Percentiles rank a stretch among this genome's conserved stretches.
Evolutionary conservation across 2,329 filamentous ascomycete genomes (phyloP).

Genomic region (Orbilia quercus): DNA sequence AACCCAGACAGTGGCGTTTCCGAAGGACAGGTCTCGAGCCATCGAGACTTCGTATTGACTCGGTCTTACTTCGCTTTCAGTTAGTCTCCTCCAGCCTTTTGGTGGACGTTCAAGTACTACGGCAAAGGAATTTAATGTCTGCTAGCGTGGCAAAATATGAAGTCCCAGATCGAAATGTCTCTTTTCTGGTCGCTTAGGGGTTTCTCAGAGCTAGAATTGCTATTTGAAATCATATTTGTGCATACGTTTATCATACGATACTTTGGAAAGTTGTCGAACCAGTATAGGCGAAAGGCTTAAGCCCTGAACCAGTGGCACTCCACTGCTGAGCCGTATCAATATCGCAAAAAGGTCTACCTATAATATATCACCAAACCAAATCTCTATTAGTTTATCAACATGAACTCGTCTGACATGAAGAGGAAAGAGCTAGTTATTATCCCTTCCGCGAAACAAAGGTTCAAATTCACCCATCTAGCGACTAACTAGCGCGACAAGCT

Average conservation of each 20-base stretch:
- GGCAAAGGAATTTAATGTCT: too few relatives aligned
- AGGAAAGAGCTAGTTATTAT: too few relatives aligned
- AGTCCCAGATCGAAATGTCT: slow-evolving; percentile 3
- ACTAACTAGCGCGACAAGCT: slow-evolving; percentile 23
- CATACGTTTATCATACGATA: slow-evolving; percentile 29
- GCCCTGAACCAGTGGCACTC: neutral
- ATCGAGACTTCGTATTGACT: slow-evolving; percentile 15
- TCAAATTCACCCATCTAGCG: slow-evolving; percentile 6
- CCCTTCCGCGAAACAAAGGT: slow-evolving; percentile 16
- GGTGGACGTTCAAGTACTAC: too few relatives aligned
- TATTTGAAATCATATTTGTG: neutral
- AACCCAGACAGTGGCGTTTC: slow-evolving; percentile 17
- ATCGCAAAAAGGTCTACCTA: neutral
- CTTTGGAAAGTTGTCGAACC: neutral
- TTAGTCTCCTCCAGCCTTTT: neutral
- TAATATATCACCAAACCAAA: neutral
- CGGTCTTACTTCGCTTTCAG: neutral
- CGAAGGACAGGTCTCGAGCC: neutral
- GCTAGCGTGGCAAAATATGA: slow-evolving; percentile 12
- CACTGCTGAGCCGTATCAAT: neutral
- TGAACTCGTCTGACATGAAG: slow-evolving; percentile 1
- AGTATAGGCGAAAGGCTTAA: neutral
- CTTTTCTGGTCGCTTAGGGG: neutral
- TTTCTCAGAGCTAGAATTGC: neutral
- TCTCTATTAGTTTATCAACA: neutral